Base-by-base conservation (phyloP, 306 rosid genomes). In the Castanospermum australe region DNA sequence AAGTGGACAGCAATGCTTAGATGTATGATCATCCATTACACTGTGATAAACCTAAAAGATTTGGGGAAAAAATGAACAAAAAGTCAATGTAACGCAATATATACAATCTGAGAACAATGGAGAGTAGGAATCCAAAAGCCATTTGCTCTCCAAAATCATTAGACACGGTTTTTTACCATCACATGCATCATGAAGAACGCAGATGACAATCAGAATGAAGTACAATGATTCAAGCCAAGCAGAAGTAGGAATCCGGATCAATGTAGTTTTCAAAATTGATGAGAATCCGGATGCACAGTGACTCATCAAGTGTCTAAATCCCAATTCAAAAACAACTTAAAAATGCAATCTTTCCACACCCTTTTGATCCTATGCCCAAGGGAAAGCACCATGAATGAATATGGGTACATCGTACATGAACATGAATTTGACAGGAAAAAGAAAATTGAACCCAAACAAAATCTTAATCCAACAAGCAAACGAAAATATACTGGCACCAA, bases 171-270 rank as follows among this genome's bases (percentile, higher is more conserved):
- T 64, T 56, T 18, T 55, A 36, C 28, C 24, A 21, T 52, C 79
- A 84, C 72, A 51, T 42, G 50, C 65, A 69, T 36, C 63, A 76
- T 42, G 78, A 72, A 56, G 44, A 65, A 77, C 68, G 42, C 70
- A 67, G 13, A 69, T 12, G 5, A 25, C 47, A 74, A 51, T 20
- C 32, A 54, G 22, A 61, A 54, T 15, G 20, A 30, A 48, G 20
- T 70, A 20, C 22, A 32, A 30, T 18, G 9, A 80, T 69, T 59
- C 44, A 65, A 73, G 25, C 20, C 74, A 74, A 67, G 25, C 77
- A 67, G 67, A 47, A 78, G 67, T 35, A 30, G 44, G 39, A 54
- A 63, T 25, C 38, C 0, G 17, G 36, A 67, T 72, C 56, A 67
- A 67, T 20, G 52, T 4, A 30, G 28, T 15, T 74, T 54, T 13